Conservation (phyloP, 2,329 filamentous ascomycete species). For the Aspergillus clavatus region DNA sequence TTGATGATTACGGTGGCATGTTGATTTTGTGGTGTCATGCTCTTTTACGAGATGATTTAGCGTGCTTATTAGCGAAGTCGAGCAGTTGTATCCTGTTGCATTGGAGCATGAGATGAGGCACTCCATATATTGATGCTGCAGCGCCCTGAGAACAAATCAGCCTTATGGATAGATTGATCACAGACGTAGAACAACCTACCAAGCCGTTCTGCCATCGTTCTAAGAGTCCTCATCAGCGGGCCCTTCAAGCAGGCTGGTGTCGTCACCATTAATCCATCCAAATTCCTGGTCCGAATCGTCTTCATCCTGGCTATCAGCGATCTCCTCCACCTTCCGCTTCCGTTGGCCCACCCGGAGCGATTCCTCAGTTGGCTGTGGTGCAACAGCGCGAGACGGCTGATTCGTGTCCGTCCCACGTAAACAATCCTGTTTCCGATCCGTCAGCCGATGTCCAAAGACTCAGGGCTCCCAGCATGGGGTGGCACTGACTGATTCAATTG, state of each 20-base stretch:
- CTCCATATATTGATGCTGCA: no score
- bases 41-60: not conserved
- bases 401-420: conserved; percentile 10
- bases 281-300: conserved; percentile 30
- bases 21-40: not conserved
- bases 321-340: conserved; percentile 43
- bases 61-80: not conserved
- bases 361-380: conserved; percentile 7
- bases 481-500: conserved; percentile 33
- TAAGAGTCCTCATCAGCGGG: not conserved
- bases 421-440: conserved; percentile 9
- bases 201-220: no score
- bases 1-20: not conserved
- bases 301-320: conserved; percentile 44
- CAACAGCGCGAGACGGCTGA: conserved; percentile 2
- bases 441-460: not conserved
- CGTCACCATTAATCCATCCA: conserved; percentile 24
- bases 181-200: no score
- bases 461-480: not conserved
- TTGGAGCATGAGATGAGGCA: no score
- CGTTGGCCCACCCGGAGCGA: conserved; percentile 12
- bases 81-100: not conserved
- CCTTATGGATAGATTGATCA: no score
- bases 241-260: conserved; percentile 10
- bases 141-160: no score